Percentiles rank a stretch among this genome's conserved stretches.
These are phyloP conservation scores for Cryptococcus deneoformans DNA, from an alignment of 1,284 basidiomycete genomes.

Conservation along the genomic window DNA sequence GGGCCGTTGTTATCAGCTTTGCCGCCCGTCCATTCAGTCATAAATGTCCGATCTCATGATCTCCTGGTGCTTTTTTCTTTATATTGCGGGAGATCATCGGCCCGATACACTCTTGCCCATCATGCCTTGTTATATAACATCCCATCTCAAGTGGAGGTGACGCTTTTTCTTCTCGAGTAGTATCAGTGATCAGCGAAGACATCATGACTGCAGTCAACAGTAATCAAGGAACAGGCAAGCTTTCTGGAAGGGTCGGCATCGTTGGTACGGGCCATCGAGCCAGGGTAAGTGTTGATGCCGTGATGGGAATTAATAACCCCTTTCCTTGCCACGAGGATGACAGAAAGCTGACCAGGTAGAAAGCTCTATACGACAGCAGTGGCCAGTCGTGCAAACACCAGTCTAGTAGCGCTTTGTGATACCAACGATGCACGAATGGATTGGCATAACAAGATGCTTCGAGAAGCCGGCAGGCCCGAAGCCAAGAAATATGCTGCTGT, in stretches of 20 bases:
- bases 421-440: slow-evolving; percentile 54
- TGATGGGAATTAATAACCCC: neutral
- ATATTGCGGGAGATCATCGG: no score
- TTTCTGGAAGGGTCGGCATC: slow-evolving; percentile 38
- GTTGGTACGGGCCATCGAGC: slow-evolving; percentile 44
- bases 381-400: slow-evolving; percentile 22
- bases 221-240: slow-evolving; percentile 12
- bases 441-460: slow-evolving; percentile 54
- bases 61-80: no score
- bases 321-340: neutral
- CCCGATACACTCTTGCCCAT: no score
- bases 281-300: slow-evolving; percentile 24
- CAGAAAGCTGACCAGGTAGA: neutral
- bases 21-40: no score
- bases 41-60: no score
- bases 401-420: slow-evolving; percentile 56
- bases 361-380: slow-evolving; percentile 38
- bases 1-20: no score
- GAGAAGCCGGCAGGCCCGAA: slow-evolving; percentile 46
- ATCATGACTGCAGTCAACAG: no score
- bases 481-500: slow-evolving; percentile 29
- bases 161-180: no score
- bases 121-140: no score
- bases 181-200: no score
- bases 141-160: no score